Percentiles rank a stretch among this genome's conserved stretches.
Conservation (phyloP, 495 filamentous ascomycete genomes). For the Aspergillus leporis region DNA sequence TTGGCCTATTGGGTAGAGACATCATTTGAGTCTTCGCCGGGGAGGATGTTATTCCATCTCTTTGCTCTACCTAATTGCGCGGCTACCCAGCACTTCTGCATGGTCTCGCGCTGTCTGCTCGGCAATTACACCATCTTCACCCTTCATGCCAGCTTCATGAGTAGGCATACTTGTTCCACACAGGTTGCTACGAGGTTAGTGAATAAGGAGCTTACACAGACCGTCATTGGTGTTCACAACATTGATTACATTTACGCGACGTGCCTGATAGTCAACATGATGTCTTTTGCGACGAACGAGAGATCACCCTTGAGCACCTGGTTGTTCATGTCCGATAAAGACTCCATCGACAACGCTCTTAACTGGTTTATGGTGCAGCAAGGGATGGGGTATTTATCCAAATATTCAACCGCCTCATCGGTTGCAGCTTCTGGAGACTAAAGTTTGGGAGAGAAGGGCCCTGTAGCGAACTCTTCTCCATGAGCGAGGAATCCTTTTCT, state of each 20-base stretch:
- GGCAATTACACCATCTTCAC: slow-evolving; percentile 6
- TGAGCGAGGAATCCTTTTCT: neutral
- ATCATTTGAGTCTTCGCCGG: slow-evolving; percentile 1
- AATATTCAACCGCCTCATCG: neutral
- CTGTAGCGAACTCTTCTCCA: neutral
- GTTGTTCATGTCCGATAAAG: neutral
- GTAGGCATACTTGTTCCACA: neutral
- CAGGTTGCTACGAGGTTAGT: slow-evolving; percentile 4
- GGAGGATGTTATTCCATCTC: neutral
- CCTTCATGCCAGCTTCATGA: neutral
- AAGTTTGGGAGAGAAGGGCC: neutral
- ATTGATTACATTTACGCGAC: slow-evolving; percentile 7
- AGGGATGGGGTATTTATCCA: slow-evolving; percentile 2
- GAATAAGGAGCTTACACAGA: neutral
- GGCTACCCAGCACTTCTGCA: slow-evolving; percentile 4
- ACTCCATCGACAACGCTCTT: neutral
- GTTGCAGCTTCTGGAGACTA: neutral
- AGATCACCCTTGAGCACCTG: neutral
- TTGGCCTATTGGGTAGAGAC: neutral
- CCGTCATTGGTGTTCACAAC: neutral
- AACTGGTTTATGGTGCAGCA: slow-evolving; percentile 7
- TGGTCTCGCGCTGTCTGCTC: slow-evolving; percentile 9
- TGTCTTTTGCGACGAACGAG: neutral
- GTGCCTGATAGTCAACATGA: slow-evolving; percentile 4
- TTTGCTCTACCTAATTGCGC: slow-evolving; percentile 4